phyloP scores from a whole-genome alignment of 1,284 basidiomycete species.

The Pseudozyma thailandica region DNA sequence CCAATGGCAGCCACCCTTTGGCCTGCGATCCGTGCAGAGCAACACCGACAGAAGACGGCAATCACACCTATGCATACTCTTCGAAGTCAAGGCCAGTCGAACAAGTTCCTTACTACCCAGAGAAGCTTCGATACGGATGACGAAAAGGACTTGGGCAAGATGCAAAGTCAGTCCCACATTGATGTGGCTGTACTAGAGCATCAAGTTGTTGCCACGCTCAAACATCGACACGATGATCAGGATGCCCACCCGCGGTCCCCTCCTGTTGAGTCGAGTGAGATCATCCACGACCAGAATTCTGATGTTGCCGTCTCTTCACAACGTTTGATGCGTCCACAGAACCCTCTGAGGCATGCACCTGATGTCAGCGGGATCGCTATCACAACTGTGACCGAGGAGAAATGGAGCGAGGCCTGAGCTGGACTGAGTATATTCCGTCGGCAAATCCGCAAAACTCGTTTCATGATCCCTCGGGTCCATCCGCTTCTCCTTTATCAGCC shows the following conservation, averaged over 20 bases:
- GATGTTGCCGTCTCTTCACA: background rate
- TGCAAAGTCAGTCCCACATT: constrained; percentile 7
- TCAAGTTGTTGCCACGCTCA: constrained; percentile 9
- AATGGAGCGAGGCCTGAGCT: constrained; percentile 17
- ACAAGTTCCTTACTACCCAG: constrained; percentile 27
- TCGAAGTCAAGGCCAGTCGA: constrained; percentile 21
- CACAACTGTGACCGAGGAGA: constrained; percentile 28
- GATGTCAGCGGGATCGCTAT: constrained; percentile 27
- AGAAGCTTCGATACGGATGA: constrained; percentile 33
- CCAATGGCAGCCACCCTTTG: constrained; percentile 18
- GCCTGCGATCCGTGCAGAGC: constrained; percentile 31
- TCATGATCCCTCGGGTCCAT: no score
- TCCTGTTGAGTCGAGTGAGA: constrained; percentile 1
- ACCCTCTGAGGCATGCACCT: constrained; percentile 20
- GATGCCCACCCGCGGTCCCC: constrained; percentile 4
- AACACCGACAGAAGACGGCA: constrained; percentile 6
- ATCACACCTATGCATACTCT: constrained; percentile 10
- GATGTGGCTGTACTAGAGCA: constrained; percentile 18
- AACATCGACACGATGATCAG: constrained; percentile 10
- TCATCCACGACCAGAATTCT: background rate
- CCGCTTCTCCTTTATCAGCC: no score
- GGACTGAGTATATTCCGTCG: no score
- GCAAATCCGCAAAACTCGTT: no score
- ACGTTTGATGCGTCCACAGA: constrained; percentile 9
- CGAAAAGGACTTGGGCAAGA: constrained; percentile 17